A percentile compares a stretch with the other conserved stretches of the same genome.
These are phyloP conservation scores for Capronia epimyces DNA, from an alignment of 2,329 filamentous ascomycete species.

Conservation along the genomic window DNA sequence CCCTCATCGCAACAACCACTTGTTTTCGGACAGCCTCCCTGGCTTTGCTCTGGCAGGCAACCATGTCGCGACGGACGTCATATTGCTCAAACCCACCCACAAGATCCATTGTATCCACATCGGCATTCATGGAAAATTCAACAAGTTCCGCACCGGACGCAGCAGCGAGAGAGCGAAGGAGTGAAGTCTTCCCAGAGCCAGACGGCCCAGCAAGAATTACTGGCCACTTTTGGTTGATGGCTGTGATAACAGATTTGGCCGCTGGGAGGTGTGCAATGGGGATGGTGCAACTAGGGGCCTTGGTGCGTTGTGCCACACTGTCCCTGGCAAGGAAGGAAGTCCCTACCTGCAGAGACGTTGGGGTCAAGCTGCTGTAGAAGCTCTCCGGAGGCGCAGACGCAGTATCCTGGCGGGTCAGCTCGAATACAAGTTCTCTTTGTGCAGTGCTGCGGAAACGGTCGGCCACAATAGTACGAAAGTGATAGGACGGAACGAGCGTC, in stretches of 20 bases:
- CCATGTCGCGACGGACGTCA: conserved; percentile 69
- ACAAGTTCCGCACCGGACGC: conserved; percentile 69
- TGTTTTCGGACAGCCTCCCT: conserved; percentile 42
- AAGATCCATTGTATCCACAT: conserved; percentile 94
- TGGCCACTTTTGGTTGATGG: conserved; percentile 78
- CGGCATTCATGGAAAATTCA: conserved; percentile 84
- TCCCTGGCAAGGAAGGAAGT: conserved; percentile 65
- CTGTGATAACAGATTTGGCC: conserved; percentile 81
- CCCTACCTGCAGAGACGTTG: conserved; percentile 68
- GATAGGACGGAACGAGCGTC: conserved; percentile 63
- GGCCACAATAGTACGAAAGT: conserved; percentile 74
- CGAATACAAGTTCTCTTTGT: conserved; percentile 62
- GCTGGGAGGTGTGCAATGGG: conserved; percentile 53
- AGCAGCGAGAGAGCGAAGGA: conserved; percentile 76
- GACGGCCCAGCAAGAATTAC: conserved; percentile 82
- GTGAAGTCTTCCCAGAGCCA: conserved; percentile 77
- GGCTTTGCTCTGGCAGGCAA: conserved; percentile 54
- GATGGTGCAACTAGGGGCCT: conserved; percentile 34
- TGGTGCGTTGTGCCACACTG: conserved; percentile 32
- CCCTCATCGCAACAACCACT: conserved; percentile 34
- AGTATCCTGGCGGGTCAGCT: conserved; percentile 27
- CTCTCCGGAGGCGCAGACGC: conserved; percentile 37
- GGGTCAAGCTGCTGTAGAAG: conserved; percentile 66
- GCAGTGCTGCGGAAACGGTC: conserved; percentile 73
- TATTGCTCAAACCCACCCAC: conserved; percentile 95